phyloP scores from a whole-genome alignment of 495 filamentous ascomycete genomes.

The Hypomontagnella monticulosa region DNA sequence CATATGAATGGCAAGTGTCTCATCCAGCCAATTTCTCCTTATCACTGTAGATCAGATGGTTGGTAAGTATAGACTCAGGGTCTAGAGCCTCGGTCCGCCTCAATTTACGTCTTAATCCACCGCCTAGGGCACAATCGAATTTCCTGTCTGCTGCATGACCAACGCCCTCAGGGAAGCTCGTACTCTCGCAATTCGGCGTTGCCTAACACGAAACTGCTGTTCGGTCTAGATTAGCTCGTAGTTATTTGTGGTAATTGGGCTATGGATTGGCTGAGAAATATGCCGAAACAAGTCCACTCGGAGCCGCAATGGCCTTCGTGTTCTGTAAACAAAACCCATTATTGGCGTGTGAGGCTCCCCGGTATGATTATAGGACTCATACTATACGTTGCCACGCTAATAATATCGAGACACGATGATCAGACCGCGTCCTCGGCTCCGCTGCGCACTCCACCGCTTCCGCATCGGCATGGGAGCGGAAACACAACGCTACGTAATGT shows the following conservation, averaged over 20 bases:
- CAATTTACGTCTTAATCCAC: constrained; percentile 10
- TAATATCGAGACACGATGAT: constrained; percentile 42
- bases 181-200: background rate
- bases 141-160: constrained; percentile 14
- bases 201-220: constrained; percentile 26
- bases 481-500: constrained; percentile 23
- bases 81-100: constrained; percentile 6
- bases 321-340: background rate
- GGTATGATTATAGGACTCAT: constrained; percentile 19
- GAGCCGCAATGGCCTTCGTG: constrained; percentile 40
- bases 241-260: constrained; percentile 3
- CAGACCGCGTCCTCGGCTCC: constrained; percentile 38
- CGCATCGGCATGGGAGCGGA: constrained; percentile 34
- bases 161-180: constrained; percentile 5
- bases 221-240: background rate
- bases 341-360: constrained; percentile 20
- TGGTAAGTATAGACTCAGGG: too few relatives aligned
- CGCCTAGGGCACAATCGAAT: background rate
- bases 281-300: constrained; percentile 28
- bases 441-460: constrained; percentile 35
- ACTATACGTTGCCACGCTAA: constrained; percentile 34
- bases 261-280: constrained; percentile 27
- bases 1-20: constrained; percentile 24
- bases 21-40: background rate
- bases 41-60: background rate